A percentile compares a stretch with the other conserved stretches of the same genome.
phyloP scores from a whole-genome alignment of 1,284 basidiomycete species.

The Athelia psychrophila region DNA sequence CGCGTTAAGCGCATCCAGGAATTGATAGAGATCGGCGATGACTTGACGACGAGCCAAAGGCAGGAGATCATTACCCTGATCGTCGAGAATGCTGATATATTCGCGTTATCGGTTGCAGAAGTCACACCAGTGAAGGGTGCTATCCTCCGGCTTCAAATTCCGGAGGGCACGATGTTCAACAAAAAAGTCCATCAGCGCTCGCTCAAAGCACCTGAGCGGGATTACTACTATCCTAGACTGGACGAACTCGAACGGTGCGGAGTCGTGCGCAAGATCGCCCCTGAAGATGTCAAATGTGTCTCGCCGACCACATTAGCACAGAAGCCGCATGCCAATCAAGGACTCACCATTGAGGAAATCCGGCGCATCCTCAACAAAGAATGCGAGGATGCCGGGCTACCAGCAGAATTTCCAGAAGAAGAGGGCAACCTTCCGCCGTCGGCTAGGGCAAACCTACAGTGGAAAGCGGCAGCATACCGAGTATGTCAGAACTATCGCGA shows the following conservation, averaged over 20 bases:
- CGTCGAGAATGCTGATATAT: not conserved
- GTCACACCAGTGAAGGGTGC: not conserved
- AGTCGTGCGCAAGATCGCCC: slow-evolving; percentile 7
- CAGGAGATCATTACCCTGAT: not conserved
- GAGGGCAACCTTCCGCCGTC: too few relatives aligned
- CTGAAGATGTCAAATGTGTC: slow-evolving; percentile 16
- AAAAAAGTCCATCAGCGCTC: not conserved
- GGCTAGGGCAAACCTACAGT: too few relatives aligned
- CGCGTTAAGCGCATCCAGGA: not conserved
- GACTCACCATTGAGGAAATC: slow-evolving; percentile 14
- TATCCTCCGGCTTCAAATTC: not conserved
- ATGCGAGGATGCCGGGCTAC: slow-evolving; percentile 2
- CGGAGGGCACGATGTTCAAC: not conserved
- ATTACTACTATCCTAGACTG: not conserved
- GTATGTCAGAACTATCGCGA: too few relatives aligned
- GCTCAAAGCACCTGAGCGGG: not conserved
- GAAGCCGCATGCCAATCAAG: slow-evolving; percentile 14
- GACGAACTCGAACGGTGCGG: not conserved
- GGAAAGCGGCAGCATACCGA: too few relatives aligned
- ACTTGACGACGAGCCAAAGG: not conserved
- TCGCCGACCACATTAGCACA: slow-evolving; percentile 15
- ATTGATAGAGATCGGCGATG: not conserved
- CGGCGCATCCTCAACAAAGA: slow-evolving; percentile 14
- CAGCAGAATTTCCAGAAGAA: too few relatives aligned
- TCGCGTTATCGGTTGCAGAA: not conserved